These are phyloP conservation scores for Cryptosporidium meleagridis DNA, from an alignment of 169 alveolate species.

Conservation along the genomic window DNA sequence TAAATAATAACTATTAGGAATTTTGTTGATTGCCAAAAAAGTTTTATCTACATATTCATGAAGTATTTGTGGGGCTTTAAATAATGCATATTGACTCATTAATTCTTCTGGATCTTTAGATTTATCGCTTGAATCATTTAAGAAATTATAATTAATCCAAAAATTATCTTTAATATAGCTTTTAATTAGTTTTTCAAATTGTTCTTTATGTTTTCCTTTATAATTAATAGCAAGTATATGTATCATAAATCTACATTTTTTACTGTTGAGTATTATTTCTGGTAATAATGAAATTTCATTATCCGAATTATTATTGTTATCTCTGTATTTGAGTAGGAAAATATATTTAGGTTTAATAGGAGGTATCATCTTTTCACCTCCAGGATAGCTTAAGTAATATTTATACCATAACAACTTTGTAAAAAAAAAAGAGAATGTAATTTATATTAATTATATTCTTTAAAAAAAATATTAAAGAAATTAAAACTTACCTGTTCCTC, in stretches of 20 bases:
- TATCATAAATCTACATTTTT: slow-evolving; percentile 56
- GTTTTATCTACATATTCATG: slow-evolving; percentile 28
- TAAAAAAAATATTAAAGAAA: neutral
- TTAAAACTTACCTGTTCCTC: slow-evolving; percentile 66
- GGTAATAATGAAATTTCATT: slow-evolving; percentile 8
- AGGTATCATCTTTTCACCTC: slow-evolving; percentile 30
- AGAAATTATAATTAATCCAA: slow-evolving; percentile 31
- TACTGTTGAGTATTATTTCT: slow-evolving; percentile 1
- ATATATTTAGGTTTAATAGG: slow-evolving; percentile 44
- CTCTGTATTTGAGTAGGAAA: slow-evolving; percentile 2
- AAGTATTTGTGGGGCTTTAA: neutral
- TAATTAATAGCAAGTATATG: slow-evolving; percentile 44
- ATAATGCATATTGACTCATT: neutral
- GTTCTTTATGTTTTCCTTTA: slow-evolving; percentile 19
- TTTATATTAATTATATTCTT: neutral
- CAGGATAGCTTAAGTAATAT: slow-evolving; percentile 28
- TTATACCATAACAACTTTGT: slow-evolving; percentile 55
- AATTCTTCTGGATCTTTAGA: neutral
- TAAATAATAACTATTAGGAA: slow-evolving; percentile 1
- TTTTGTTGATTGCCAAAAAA: slow-evolving; percentile 11
- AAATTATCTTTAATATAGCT: slow-evolving; percentile 1
- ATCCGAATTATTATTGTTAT: neutral
- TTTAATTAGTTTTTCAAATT: neutral
- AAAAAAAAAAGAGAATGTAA: neutral
- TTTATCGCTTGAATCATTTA: neutral